Evolutionary conservation across 2,329 filamentous ascomycete species (phyloP).

Genomic region (Fusarium bulbicola): DNA sequence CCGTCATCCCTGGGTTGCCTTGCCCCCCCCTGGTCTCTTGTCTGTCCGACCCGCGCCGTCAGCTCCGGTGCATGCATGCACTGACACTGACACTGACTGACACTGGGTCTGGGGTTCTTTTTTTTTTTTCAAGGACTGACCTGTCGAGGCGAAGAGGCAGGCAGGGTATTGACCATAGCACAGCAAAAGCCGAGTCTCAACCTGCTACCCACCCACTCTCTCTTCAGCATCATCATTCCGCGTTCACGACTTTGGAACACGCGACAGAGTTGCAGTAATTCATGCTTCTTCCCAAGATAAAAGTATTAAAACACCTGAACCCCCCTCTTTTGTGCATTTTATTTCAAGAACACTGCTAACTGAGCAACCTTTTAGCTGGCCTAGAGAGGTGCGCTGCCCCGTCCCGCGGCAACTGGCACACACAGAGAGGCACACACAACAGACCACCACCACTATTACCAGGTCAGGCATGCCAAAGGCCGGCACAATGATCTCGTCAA

Average conservation of each 20-base stretch:
- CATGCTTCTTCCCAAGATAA: conserved; percentile 45
- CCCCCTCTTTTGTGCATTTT: neutral
- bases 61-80: conserved; percentile 34
- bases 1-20: conserved; percentile 6
- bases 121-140: conserved; percentile 16
- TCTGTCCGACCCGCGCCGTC: conserved; percentile 38
- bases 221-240: conserved; percentile 41
- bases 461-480: conserved; percentile 11
- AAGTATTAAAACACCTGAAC: conserved; percentile 36
- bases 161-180: conserved; percentile 19
- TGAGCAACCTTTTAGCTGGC: conserved; percentile 29
- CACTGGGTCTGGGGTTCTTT: conserved; percentile 14
- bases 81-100: conserved; percentile 31
- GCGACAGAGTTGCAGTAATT: conserved; percentile 46
- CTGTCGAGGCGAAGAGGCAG: conserved; percentile 13
- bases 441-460: conserved; percentile 14
- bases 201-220: conserved; percentile 38
- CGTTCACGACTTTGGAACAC: conserved; percentile 44
- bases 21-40: conserved; percentile 25
- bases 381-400: conserved; percentile 46
- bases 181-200: conserved; percentile 28
- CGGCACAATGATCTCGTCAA: conserved; percentile 52
- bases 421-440: conserved; percentile 18
- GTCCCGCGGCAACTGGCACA: conserved; percentile 40
- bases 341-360: conserved; percentile 24